phyloP scores from a whole-genome alignment of 345 rosid species.

The Zanthoxylum bungeanum region DNA sequence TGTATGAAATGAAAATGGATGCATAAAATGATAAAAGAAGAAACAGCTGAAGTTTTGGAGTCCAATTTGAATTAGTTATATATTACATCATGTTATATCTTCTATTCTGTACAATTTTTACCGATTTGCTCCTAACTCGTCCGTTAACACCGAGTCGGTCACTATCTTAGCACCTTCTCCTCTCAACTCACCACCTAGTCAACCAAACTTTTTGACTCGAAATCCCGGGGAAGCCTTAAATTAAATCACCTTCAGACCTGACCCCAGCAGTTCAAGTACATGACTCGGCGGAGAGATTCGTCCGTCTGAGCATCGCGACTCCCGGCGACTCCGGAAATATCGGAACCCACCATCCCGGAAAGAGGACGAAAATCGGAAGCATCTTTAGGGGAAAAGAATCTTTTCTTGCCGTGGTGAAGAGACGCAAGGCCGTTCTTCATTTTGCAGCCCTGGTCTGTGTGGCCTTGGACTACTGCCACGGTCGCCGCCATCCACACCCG shows the following conservation, averaged over 20 bases:
- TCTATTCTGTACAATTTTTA: background rate
- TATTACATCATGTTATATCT: background rate
- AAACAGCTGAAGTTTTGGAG: too few species aligned
- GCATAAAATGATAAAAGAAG: too few species aligned
- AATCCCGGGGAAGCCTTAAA: too few species aligned
- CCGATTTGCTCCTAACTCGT: background rate
- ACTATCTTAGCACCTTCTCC: too few species aligned
- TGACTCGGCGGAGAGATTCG: constrained; percentile 71
- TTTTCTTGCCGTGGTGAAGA: constrained; percentile 44
- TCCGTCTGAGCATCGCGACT: constrained; percentile 48
- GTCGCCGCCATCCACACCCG: constrained; percentile 74
- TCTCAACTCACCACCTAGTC: too few species aligned
- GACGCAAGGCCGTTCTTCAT: constrained; percentile 45
- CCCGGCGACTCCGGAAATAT: constrained; percentile 36
- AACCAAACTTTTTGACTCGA: too few species aligned
- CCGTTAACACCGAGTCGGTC: background rate
- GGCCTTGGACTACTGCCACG: constrained; percentile 63
- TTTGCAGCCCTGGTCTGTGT: constrained; percentile 53
- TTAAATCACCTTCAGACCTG: constrained; percentile 37
- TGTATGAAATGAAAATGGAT: too few species aligned
- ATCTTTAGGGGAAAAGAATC: constrained; percentile 29
- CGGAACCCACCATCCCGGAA: constrained; percentile 39
- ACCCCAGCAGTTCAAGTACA: constrained; percentile 94
- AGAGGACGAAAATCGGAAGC: constrained; percentile 55
- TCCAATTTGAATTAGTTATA: background rate